These are phyloP conservation scores for Solanum sparsipilum DNA, from an alignment of 257 asterid genomes.

Conservation along the genomic window DNA sequence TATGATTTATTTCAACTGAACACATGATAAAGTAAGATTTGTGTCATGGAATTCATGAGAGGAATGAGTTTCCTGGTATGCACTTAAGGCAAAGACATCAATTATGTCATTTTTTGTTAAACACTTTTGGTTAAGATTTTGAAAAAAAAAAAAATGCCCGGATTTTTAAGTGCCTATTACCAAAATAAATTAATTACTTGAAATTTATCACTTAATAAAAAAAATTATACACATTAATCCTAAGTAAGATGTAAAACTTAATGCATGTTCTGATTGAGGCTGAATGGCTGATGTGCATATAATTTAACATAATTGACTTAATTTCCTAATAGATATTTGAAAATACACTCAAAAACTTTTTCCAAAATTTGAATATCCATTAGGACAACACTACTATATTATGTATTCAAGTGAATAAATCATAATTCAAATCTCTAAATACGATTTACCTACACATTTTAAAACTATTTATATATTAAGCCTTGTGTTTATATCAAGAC, in stretches of 20 bases:
- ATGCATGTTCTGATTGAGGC: too few species aligned
- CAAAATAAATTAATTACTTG: too few species aligned
- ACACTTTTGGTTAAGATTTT: not conserved
- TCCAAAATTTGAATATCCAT: too few species aligned
- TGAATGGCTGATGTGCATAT: too few species aligned
- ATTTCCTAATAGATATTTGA: too few species aligned
- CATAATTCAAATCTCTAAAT: not conserved
- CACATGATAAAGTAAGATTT: not conserved
- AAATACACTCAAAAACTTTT: not conserved
- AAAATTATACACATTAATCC: not conserved
- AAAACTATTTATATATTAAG: not conserved
- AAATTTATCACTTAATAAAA: not conserved
- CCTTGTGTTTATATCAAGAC: not conserved
- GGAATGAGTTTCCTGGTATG: not conserved
- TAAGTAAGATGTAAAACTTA: too few species aligned
- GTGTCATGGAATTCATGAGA: not conserved
- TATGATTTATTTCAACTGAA: too few species aligned
- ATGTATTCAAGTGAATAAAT: not conserved
- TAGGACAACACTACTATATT: not conserved
- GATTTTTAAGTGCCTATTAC: too few species aligned
- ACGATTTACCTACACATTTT: accelerated
- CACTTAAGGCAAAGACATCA: not conserved
- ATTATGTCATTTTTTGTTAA: not conserved
- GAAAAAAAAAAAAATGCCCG: too few species aligned
- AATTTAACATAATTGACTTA: too few species aligned